These are phyloP conservation scores for Zasmidium cellare DNA, from an alignment of 2,329 filamentous ascomycete genomes.

Conservation along the genomic window DNA sequence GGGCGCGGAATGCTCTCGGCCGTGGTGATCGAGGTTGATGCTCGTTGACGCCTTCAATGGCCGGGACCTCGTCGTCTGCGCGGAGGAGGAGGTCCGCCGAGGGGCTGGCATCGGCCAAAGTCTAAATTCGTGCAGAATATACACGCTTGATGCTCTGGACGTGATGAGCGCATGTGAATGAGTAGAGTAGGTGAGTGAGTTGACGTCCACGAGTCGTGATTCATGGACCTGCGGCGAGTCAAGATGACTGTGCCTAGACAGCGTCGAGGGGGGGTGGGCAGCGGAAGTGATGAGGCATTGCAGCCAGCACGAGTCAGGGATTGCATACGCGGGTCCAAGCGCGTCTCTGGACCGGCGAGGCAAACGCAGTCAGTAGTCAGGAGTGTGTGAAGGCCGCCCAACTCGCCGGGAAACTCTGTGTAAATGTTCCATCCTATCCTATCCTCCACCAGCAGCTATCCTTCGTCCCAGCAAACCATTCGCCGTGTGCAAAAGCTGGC, in stretches of 20 bases:
- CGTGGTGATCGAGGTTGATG: not conserved
- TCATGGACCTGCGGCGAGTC: not conserved
- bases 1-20: not conserved
- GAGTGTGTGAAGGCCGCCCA: not conserved
- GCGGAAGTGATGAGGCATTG: not conserved
- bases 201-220: not conserved
- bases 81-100: too few species aligned
- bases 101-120: not conserved
- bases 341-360: not conserved
- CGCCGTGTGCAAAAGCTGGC: not conserved
- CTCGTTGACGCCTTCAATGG: not conserved
- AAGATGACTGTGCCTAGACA: not conserved
- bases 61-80: not conserved
- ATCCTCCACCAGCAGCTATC: too few species aligned
- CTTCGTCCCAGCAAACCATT: too few species aligned
- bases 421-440: too few species aligned
- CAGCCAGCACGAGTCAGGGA: not conserved
- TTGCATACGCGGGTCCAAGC: not conserved
- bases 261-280: not conserved
- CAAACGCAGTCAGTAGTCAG: not conserved
- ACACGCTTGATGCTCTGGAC: not conserved
- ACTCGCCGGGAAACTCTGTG: too few species aligned
- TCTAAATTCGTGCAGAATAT: not conserved
- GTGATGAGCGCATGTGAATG: not conserved
- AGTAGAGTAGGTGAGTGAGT: not conserved